These are phyloP conservation scores for Urochloa ruziziensis DNA, from an alignment of 176 grass and related monocot species.

Conservation along the genomic window DNA sequence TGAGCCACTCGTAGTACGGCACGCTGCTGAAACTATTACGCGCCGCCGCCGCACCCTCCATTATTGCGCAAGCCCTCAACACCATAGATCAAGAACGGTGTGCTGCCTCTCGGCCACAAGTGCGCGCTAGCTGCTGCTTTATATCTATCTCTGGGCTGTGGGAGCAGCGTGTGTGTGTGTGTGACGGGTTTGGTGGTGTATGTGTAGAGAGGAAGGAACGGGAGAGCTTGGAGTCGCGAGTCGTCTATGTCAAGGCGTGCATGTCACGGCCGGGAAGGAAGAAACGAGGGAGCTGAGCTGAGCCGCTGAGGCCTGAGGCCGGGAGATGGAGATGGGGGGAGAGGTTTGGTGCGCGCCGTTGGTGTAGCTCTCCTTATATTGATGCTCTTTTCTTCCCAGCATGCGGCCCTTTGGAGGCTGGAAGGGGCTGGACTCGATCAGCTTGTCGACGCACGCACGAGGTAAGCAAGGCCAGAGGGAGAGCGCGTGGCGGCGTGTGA, in stretches of 20 bases:
- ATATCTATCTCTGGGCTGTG: conserved; percentile 2
- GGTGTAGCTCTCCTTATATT: conserved; percentile 47
- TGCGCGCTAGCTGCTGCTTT: not conserved
- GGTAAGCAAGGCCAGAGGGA: not conserved
- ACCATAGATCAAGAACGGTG: conserved; percentile 16
- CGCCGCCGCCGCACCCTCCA: conserved; percentile 33
- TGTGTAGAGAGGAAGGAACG: not conserved
- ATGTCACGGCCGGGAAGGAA: conserved; percentile 1
- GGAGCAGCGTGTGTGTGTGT: no score
- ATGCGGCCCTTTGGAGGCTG: conserved; percentile 13
- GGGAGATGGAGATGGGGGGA: not conserved
- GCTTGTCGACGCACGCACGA: not conserved
- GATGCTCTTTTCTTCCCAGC: not conserved
- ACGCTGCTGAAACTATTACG: not conserved
- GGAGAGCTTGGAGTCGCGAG: not conserved
- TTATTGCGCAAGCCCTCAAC: conserved; percentile 29
- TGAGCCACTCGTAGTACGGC: conserved; percentile 59
- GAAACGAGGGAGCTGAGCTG: not conserved
- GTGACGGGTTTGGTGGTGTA: conserved; percentile 20
- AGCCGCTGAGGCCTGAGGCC: not conserved
- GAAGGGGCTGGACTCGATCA: not conserved
- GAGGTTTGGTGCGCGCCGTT: conserved; percentile 6
- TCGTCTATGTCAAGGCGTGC: conserved; percentile 55
- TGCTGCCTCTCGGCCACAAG: not conserved
- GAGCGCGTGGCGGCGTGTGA: not conserved